Conservation (phyloP, 257 asterid species). For the Salvia rosmarinus region DNA sequence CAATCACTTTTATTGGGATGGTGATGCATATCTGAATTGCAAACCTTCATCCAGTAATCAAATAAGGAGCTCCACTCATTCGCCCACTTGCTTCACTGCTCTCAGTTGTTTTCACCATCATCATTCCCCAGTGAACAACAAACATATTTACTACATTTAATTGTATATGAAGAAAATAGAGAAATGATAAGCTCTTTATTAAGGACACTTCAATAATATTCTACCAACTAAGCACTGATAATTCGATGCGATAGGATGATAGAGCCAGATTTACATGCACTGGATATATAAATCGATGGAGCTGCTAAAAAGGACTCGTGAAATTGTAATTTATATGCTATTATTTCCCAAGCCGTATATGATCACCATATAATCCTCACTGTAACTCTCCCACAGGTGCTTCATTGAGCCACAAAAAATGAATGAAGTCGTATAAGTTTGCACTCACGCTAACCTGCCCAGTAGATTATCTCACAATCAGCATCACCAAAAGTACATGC, state of each 20-base stretch:
- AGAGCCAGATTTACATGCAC: too few relatives aligned
- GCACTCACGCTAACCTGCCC: conserved; percentile 94
- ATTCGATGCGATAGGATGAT: not conserved
- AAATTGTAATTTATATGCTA: not conserved
- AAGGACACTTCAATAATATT: not conserved
- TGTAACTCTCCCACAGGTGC: conserved; percentile 97
- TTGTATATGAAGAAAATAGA: not conserved
- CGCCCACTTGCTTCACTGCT: too few relatives aligned
- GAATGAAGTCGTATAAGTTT: conserved; percentile 86
- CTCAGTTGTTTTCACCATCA: too few relatives aligned
- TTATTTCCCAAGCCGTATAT: not conserved
- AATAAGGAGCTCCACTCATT: too few relatives aligned
- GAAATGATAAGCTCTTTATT: not conserved
- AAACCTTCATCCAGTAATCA: too few relatives aligned
- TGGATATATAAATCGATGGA: too few relatives aligned
- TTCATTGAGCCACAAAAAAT: conserved; percentile 92
- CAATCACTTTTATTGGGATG: too few relatives aligned
- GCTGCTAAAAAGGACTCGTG: too few relatives aligned
- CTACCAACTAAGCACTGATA: not conserved
- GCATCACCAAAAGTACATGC: not conserved
- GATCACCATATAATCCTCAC: conserved; percentile 30
- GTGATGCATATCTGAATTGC: too few relatives aligned
- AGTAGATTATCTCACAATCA: conserved; percentile 1
- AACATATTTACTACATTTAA: too few relatives aligned
- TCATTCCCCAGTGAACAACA: too few relatives aligned